Conservation (phyloP, 495 filamentous ascomycete genomes). For the Polyplosphaeria fusca region DNA sequence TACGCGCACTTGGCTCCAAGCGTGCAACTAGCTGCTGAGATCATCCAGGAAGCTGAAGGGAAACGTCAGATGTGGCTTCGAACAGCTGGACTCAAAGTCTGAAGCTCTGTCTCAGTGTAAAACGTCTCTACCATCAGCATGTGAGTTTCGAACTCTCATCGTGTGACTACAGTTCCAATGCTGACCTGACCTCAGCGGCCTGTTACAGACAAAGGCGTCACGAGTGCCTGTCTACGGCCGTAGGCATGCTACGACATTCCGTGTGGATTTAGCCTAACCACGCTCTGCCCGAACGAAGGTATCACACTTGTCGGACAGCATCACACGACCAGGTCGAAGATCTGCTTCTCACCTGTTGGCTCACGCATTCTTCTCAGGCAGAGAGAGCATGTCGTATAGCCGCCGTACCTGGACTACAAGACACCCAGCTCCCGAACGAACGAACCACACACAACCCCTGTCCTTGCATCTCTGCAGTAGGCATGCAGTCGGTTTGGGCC, state of each 20-base stretch:
- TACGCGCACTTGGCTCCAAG: conserved; percentile 74
- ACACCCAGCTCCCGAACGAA: conserved; percentile 9
- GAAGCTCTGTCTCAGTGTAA: neutral
- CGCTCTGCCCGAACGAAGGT: too few relatives aligned
- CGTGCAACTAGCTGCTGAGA: conserved; percentile 67
- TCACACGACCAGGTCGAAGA: neutral
- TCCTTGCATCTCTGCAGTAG: too few relatives aligned
- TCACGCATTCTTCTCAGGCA: neutral
- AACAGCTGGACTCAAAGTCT: conserved; percentile 37
- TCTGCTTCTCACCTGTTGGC: neutral
- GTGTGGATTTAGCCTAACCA: too few relatives aligned
- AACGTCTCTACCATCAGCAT: neutral
- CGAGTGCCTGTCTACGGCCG: too few relatives aligned
- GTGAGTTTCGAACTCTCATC: too few relatives aligned
- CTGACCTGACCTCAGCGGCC: too few relatives aligned
- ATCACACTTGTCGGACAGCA: neutral
- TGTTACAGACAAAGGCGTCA: too few relatives aligned
- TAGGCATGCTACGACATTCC: too few relatives aligned
- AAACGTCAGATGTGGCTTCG: conserved; percentile 53
- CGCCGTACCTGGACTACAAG: neutral
- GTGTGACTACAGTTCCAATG: too few relatives aligned
- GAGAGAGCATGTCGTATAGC: neutral
- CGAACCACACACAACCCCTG: conserved; percentile 6
- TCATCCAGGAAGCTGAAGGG: conserved; percentile 73
- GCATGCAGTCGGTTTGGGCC: too few relatives aligned